phyloP scores from a whole-genome alignment of 129 eudicot genomes.

The Heracleum sosnowskyi region DNA sequence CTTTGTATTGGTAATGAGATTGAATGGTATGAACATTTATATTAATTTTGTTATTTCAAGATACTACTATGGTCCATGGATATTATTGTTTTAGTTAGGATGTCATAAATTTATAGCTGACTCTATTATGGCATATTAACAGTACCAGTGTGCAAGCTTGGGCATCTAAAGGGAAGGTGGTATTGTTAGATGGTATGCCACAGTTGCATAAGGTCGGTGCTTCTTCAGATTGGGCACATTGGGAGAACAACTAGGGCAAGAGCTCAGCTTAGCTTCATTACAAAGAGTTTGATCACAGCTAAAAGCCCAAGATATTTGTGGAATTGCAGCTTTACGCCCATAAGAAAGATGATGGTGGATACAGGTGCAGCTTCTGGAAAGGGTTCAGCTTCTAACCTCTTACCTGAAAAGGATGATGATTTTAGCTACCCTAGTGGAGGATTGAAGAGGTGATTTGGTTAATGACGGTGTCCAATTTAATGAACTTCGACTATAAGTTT shows the following conservation, averaged over 20 bases:
- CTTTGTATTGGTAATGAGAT: not conserved
- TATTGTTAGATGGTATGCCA: slow-evolving; percentile 62
- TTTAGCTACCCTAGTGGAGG: slow-evolving; percentile 70
- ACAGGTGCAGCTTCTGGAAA: slow-evolving; percentile 29
- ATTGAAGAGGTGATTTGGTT: slow-evolving; percentile 63
- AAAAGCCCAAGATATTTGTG: slow-evolving; percentile 21
- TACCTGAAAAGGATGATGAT: slow-evolving; percentile 48
- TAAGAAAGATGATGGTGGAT: slow-evolving; percentile 69
- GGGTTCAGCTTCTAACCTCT: slow-evolving; percentile 26
- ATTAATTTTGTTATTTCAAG: not conserved
- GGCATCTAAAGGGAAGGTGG: slow-evolving; percentile 16
- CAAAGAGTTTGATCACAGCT: slow-evolving; percentile 27
- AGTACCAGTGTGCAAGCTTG: slow-evolving; percentile 6
- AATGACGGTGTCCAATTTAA: not conserved
- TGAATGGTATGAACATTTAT: not conserved
- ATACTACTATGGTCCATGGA: not conserved
- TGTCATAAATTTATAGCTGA: not conserved
- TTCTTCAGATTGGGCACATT: slow-evolving; percentile 43
- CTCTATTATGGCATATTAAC: not conserved
- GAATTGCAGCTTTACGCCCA: slow-evolving; percentile 19
- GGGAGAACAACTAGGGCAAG: slow-evolving; percentile 26
- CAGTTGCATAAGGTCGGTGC: slow-evolving; percentile 40
- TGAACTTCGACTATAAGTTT: not conserved
- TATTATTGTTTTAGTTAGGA: not conserved
- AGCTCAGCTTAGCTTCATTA: slow-evolving; percentile 19